phyloP scores from a whole-genome alignment of 805 yeast species.

The Metschnikowia bowlesiae region DNA sequence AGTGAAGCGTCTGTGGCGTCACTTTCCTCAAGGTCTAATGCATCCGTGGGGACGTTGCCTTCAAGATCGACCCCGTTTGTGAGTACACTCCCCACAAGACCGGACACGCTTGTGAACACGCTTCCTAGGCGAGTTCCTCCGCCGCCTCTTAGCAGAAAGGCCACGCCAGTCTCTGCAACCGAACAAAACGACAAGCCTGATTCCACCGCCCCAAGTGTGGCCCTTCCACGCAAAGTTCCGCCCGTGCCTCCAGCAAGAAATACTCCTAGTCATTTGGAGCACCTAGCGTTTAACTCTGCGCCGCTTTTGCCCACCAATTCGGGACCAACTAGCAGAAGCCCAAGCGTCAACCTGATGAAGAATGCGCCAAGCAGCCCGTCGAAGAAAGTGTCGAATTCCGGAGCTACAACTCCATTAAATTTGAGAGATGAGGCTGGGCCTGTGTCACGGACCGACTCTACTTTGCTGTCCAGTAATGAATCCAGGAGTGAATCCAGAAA shows the following conservation, averaged over 20 bases:
- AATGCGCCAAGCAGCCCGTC: not conserved
- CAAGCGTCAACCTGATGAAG: not conserved
- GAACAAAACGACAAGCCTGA: not conserved
- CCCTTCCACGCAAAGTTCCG: not conserved
- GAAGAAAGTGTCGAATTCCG: not conserved
- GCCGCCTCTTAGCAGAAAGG: constrained; percentile 22
- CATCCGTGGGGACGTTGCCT: constrained; percentile 14
- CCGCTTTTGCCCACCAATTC: constrained; percentile 38
- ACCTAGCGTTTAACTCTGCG: constrained; percentile 32
- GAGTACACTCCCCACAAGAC: constrained; percentile 13
- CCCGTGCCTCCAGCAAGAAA: constrained; percentile 8
- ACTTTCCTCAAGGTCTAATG: constrained; percentile 12
- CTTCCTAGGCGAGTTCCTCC: constrained; percentile 29
- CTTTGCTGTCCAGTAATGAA: not conserved
- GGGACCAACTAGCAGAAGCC: constrained; percentile 3
- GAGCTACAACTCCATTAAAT: too few relatives aligned
- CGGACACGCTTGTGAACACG: not conserved
- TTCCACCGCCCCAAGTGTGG: too few relatives aligned
- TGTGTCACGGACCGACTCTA: not conserved
- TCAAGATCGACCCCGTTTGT: not conserved
- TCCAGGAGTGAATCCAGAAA: not conserved
- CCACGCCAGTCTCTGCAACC: not conserved
- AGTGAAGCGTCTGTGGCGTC: not conserved
- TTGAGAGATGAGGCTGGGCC: too few relatives aligned
- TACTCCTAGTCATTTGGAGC: constrained; percentile 8